These are phyloP conservation scores for Cordyceps fumosorosea DNA, from an alignment of 2,329 filamentous ascomycete genomes.

Conservation along the genomic window DNA sequence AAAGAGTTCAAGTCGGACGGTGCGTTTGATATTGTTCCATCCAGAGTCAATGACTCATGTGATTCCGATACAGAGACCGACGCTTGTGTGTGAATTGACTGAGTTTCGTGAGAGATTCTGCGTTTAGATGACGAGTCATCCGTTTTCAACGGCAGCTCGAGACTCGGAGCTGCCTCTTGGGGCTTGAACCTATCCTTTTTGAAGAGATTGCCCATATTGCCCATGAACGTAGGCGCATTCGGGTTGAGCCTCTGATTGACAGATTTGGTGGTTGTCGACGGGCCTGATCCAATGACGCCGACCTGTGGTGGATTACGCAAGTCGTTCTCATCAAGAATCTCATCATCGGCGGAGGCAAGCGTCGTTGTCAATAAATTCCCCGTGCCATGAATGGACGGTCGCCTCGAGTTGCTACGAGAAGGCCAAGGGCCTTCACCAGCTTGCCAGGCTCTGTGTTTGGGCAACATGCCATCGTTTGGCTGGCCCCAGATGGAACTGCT, in stretches of 20 bases:
- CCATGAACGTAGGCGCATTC: constrained; percentile 80
- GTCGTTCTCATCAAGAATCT: constrained; percentile 54
- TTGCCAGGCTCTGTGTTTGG: constrained; percentile 62
- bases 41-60: constrained; percentile 50
- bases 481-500: constrained; percentile 69
- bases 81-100: constrained; percentile 50
- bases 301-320: constrained; percentile 49
- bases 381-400: constrained; percentile 75
- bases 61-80: constrained; percentile 49
- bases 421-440: constrained; percentile 44
- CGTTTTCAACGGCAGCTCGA: constrained; percentile 29
- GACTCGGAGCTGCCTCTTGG: constrained; percentile 28
- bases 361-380: constrained; percentile 56
- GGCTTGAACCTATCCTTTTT: constrained; percentile 34
- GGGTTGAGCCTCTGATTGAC: constrained; percentile 70
- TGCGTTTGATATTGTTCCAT: constrained; percentile 49
- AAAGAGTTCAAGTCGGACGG: constrained; percentile 45
- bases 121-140: constrained; percentile 47
- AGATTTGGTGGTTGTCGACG: constrained; percentile 36
- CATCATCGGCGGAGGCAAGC: constrained; percentile 57
- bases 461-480: constrained; percentile 36
- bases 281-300: constrained; percentile 74
- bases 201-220: constrained; percentile 63
- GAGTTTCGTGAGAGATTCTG: constrained; percentile 49
- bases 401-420: constrained; percentile 65